Percentiles rank a stretch among this genome's conserved stretches.
These are phyloP conservation scores for Beauveria rudraprayagi DNA, from an alignment of 2,329 filamentous ascomycete genomes.

Conservation along the genomic window DNA sequence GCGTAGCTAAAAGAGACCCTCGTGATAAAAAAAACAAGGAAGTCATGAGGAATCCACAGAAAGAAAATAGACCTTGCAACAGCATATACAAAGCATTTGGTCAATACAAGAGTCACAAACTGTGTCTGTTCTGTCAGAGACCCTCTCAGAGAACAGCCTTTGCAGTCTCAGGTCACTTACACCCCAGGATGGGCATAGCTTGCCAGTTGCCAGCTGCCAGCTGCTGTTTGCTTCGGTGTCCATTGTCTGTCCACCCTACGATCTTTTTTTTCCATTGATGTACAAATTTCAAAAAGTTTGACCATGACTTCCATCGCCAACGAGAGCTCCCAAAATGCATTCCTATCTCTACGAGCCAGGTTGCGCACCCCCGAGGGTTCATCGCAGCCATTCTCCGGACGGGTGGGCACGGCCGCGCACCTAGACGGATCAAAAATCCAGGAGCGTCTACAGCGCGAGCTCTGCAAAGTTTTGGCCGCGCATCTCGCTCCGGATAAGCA, in stretches of 20 bases:
- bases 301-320: not conserved
- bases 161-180: too few relatives aligned
- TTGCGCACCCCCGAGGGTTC: slow-evolving; percentile 6
- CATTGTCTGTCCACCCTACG: not conserved
- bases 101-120: too few relatives aligned
- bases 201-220: not conserved
- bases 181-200: not conserved
- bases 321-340: not conserved
- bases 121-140: too few relatives aligned
- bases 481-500: not conserved
- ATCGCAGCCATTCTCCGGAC: not conserved
- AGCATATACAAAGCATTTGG: too few relatives aligned
- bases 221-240: not conserved
- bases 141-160: too few relatives aligned
- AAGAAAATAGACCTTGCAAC: too few relatives aligned
- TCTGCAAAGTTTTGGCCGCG: not conserved
- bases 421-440: not conserved
- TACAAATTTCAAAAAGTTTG: too few relatives aligned
- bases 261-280: not conserved
- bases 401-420: not conserved
- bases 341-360: slow-evolving; percentile 2
- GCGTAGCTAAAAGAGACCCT: too few relatives aligned
- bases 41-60: too few relatives aligned
- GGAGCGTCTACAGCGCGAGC: not conserved
- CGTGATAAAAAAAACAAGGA: too few relatives aligned